Conservation (phyloP, 495 filamentous ascomycete species). For the Oleoguttula mirabilis region DNA sequence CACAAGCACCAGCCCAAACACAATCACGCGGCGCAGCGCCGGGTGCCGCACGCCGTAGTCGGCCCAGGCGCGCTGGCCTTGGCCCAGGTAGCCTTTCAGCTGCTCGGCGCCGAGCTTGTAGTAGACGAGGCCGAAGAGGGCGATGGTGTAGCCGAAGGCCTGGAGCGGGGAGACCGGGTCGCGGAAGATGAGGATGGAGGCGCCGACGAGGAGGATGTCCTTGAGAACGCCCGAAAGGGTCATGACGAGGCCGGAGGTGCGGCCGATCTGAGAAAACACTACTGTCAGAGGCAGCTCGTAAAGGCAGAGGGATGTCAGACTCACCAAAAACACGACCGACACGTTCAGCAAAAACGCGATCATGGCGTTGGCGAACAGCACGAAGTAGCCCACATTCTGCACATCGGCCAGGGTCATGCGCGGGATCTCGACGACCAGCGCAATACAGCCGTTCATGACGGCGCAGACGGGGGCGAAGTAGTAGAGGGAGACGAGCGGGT, state of each 20-base stretch:
- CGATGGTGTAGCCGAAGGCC: slow-evolving; percentile 89
- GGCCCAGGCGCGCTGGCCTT: slow-evolving; percentile 62
- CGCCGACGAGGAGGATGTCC: slow-evolving; percentile 86
- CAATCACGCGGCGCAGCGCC: slow-evolving; percentile 59
- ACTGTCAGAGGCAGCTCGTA: no score
- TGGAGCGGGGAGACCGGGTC: slow-evolving; percentile 72
- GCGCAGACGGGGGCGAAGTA: slow-evolving; percentile 93
- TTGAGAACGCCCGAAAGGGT: slow-evolving; percentile 97
- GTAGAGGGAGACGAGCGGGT: slow-evolving; percentile 88
- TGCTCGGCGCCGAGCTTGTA: slow-evolving; percentile 90
- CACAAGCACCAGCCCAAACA: slow-evolving; percentile 50
- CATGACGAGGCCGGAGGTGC: slow-evolving; percentile 90
- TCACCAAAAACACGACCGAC: slow-evolving; percentile 87
- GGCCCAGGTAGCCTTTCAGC: slow-evolving; percentile 62
- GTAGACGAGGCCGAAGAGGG: slow-evolving; percentile 81
- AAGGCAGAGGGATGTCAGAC: no score
- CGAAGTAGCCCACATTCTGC: slow-evolving; percentile 59
- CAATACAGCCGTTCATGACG: slow-evolving; percentile 71
- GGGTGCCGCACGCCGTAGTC: slow-evolving; percentile 72
- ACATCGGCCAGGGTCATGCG: slow-evolving; percentile 58
- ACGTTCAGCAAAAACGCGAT: slow-evolving; percentile 84
- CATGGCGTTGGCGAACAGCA: slow-evolving; percentile 66
- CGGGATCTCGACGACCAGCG: slow-evolving; percentile 67
- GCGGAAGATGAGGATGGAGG: slow-evolving; percentile 81
- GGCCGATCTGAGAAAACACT: slow-evolving; percentile 95